phyloP scores from a whole-genome alignment of 2,329 filamentous ascomycete species.

The Reticulascus tulasneorum region DNA sequence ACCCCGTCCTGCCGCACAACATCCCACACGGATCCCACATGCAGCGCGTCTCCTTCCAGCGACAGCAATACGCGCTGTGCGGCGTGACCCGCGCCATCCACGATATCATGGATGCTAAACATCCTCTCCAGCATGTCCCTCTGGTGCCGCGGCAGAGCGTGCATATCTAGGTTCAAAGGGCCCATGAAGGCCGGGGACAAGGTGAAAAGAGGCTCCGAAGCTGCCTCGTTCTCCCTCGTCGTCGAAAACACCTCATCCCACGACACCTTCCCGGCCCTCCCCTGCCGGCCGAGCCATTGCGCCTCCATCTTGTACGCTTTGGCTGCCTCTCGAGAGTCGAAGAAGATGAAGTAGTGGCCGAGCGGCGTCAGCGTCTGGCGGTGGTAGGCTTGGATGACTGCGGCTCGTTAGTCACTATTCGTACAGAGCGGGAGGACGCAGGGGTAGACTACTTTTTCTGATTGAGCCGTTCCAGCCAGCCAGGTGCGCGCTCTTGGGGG shows the following conservation, averaged over 20 bases:
- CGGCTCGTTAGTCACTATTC: slow-evolving; percentile 9
- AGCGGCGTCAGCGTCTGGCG: slow-evolving; percentile 58
- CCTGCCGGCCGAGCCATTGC: slow-evolving; percentile 31
- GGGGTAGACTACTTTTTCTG: slow-evolving; percentile 40
- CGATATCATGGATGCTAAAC: slow-evolving; percentile 11
- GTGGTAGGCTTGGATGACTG: slow-evolving; percentile 62
- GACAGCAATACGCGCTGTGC: slow-evolving; percentile 29
- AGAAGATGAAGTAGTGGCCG: slow-evolving; percentile 67
- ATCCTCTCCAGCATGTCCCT: slow-evolving; percentile 20
- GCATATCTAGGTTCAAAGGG: slow-evolving; percentile 13
- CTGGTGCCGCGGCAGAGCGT: slow-evolving; percentile 17
- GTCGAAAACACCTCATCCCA: too few species aligned
- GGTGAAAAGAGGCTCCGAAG: slow-evolving; percentile 42
- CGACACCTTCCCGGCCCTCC: too few species aligned
- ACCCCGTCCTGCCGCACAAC: slow-evolving; percentile 39
- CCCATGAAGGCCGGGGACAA: slow-evolving; percentile 39
- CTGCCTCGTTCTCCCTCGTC: slow-evolving; percentile 39
- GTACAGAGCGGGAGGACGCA: slow-evolving; percentile 5
- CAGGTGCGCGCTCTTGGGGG: slow-evolving; percentile 58
- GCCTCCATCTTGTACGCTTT: slow-evolving; percentile 56
- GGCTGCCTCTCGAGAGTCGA: slow-evolving; percentile 57
- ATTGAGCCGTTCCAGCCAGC: slow-evolving; percentile 65
- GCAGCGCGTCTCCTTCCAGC: slow-evolving; percentile 27
- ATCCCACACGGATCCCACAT: slow-evolving; percentile 23
- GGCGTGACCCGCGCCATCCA: slow-evolving; percentile 14